Evolutionary conservation across 148 eudicot genomes (phyloP).

Genomic region (Arctostaphylos glauca): DNA sequence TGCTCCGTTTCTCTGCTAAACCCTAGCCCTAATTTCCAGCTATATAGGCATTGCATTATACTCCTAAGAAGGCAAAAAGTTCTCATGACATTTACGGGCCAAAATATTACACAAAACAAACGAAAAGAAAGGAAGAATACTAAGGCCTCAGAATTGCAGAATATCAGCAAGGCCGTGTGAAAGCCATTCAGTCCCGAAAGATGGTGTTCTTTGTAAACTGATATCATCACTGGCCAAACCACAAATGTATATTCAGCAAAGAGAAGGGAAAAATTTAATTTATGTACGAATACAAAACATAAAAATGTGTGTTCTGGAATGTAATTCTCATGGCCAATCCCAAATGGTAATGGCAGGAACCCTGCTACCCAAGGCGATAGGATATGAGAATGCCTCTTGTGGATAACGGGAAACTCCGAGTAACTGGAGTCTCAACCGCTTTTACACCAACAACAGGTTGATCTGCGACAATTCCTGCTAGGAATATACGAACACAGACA

Average conservation of each 20-base stretch:
- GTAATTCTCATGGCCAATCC: constrained; percentile 53
- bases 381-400: constrained; percentile 37
- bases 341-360: constrained; percentile 40
- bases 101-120: too few relatives aligned
- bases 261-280: too few relatives aligned
- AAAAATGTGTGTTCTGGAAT: constrained; percentile 4
- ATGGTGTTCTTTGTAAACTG: neutral
- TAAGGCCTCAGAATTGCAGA: constrained; percentile 49
- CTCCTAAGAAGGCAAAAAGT: too few relatives aligned
- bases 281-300: too few relatives aligned
- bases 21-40: too few relatives aligned
- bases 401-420: constrained; percentile 24
- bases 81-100: too few relatives aligned
- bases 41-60: too few relatives aligned
- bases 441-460: constrained; percentile 1
- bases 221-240: constrained; percentile 25
- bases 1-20: too few relatives aligned
- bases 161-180: constrained; percentile 25
- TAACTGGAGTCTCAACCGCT: constrained; percentile 23
- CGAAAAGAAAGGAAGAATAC: too few relatives aligned
- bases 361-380: constrained; percentile 48
- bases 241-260: too few relatives aligned
- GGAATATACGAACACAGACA: constrained; percentile 30
- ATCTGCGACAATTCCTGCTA: constrained; percentile 26
- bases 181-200: constrained; percentile 37